Evolutionary conservation across 2,329 filamentous ascomycete genomes (phyloP).

Genomic region (Claviceps digitariae): DNA sequence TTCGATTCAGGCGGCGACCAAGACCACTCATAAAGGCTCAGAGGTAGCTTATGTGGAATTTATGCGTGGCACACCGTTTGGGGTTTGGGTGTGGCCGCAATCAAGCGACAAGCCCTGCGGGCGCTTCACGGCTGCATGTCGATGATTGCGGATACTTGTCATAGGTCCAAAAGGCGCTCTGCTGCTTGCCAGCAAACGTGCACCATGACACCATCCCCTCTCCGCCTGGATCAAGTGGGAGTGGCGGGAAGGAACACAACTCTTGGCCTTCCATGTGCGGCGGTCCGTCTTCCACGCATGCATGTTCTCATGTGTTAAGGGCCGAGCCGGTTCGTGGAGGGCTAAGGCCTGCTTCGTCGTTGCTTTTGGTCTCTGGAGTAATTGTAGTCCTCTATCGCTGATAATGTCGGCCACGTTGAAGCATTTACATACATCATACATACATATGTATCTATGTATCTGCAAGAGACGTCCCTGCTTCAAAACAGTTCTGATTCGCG

Average conservation of each 20-base stretch:
- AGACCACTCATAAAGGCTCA: background rate
- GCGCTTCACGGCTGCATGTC: background rate
- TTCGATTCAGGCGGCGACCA: background rate
- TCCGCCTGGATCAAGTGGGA: background rate
- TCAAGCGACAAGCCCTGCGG: background rate
- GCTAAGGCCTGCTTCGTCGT: background rate
- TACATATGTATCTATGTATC: no score
- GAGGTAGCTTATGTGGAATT: background rate
- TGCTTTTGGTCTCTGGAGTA: background rate
- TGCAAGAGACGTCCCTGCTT: no score
- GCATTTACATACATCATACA: no score
- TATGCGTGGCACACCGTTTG: background rate
- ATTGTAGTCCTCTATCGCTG: background rate
- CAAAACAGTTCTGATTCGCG: no score
- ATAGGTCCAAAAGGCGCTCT: background rate
- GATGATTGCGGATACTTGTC: background rate
- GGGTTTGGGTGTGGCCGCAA: background rate
- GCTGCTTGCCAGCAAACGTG: background rate
- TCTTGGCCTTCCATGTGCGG: slow-evolving; percentile 12
- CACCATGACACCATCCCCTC: background rate
- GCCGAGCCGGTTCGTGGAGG: slow-evolving; percentile 9
- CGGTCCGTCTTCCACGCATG: slow-evolving; percentile 14
- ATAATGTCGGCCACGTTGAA: background rate
- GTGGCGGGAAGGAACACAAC: slow-evolving; percentile 1
- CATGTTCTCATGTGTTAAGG: slow-evolving; percentile 4